These are phyloP conservation scores for Solanum lycopersicoides DNA, from an alignment of 257 asterid species.

Conservation along the genomic window DNA sequence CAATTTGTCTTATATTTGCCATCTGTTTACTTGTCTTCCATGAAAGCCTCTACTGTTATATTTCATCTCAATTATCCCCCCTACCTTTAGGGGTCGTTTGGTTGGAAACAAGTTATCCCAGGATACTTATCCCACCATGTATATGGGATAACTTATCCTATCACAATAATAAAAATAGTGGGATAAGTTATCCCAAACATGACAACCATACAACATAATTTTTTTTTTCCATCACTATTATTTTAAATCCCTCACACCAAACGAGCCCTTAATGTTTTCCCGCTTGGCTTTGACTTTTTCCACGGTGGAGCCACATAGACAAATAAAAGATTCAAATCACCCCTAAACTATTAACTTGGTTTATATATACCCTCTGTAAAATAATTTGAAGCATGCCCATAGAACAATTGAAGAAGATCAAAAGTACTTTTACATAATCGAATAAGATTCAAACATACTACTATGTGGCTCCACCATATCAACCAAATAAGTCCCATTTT, in stretches of 20 bases:
- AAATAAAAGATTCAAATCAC: neutral
- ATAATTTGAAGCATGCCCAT: neutral
- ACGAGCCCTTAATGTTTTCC: neutral
- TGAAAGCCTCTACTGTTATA: neutral
- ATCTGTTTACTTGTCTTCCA: neutral
- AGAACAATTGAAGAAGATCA: neutral
- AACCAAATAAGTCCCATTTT: neutral
- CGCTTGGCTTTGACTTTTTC: neutral
- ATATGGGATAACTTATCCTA: too few species aligned
- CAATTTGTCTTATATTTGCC: neutral
- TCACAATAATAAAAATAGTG: too few species aligned
- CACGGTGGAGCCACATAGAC: neutral
- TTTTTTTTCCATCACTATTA: too few species aligned
- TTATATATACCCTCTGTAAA: neutral
- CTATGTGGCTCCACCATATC: neutral
- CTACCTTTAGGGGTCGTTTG: neutral
- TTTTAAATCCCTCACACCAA: too few species aligned
- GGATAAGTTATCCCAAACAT: too few species aligned
- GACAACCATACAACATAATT: too few species aligned
- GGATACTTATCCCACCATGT: too few species aligned
- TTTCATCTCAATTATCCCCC: neutral
- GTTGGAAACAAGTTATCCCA: too few species aligned
- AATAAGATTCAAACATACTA: neutral
- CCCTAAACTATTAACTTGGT: neutral
- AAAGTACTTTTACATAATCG: neutral